These are phyloP conservation scores for Leccinum incarnatum DNA, from an alignment of 768 basidiomycete genomes.

Conservation along the genomic window DNA sequence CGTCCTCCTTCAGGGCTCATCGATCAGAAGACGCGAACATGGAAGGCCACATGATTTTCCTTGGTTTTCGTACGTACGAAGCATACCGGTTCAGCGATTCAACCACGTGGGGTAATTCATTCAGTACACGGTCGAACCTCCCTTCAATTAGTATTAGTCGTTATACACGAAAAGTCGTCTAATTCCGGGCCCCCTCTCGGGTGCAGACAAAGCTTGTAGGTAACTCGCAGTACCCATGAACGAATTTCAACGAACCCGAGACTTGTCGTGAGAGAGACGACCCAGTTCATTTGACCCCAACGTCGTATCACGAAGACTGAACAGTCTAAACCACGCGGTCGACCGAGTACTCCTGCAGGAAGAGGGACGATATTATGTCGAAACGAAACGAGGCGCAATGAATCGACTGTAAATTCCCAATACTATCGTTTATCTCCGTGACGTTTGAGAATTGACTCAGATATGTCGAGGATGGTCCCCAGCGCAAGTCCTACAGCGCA, in stretches of 20 bases:
- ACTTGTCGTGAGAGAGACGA: background rate
- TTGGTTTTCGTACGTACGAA: background rate
- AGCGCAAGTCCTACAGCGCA: conserved; percentile 71
- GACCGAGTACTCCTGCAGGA: conserved; percentile 59
- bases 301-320: background rate
- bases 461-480: conserved; percentile 29
- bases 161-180: background rate
- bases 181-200: background rate
- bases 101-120: background rate
- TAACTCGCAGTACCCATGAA: background rate
- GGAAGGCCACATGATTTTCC: background rate
- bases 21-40: background rate
- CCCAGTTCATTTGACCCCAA: background rate
- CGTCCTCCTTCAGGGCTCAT: background rate
- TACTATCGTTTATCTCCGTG: conserved; percentile 42
- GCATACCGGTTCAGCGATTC: background rate
- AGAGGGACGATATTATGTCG: conserved; percentile 42
- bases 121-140: background rate
- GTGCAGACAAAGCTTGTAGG: background rate
- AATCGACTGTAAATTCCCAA: conserved; percentile 37
- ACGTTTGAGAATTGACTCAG: conserved; percentile 2
- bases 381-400: conserved; percentile 40
- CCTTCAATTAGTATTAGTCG: too few relatives aligned
- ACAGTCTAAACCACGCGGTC: conserved; percentile 35
- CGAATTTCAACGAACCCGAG: background rate